Base-by-base conservation (phyloP, 2,329 filamentous ascomycete species). In the Stagonosporopsis chrysanthemi region DNA sequence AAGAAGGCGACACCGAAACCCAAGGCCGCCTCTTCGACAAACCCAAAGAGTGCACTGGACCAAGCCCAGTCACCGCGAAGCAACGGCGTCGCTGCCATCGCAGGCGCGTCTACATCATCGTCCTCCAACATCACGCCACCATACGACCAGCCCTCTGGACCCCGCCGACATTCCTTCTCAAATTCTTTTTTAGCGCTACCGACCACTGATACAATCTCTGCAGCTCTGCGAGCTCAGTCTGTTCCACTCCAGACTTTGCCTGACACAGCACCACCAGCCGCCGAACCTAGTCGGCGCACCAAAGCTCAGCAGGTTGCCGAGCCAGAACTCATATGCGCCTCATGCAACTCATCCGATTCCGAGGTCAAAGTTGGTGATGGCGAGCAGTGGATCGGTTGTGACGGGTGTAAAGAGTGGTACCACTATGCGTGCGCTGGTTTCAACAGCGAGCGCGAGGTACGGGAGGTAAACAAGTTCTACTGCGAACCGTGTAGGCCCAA, bases 371-470 rank as follows among this genome's bases (percentile, higher is more conserved):
- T 81, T 31, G 80, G 78, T 11, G 84, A 86, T 50, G 78, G 81
- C 56, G 83, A 88, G 61, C 80, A 84, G 52, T 90, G 87, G 87
- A 87, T 90, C 60, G 84, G 83, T 39, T 90, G 87, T 69, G 86
- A 89, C 71, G 86, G 85, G 24, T 90, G 87, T 75, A 87, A 88
- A 68, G 81, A 81, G 54, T 90, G 87, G 87, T 88, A 86, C 67
- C 87, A 90, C 74, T 86, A 86, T 58, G 82, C 85, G 50, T 90
- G 87, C 70, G 86, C 86, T 46, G 86, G 86, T 3, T 88, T 89
- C 73, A 85, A 84, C 69, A 87, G 82, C 64, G 85, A 86, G 62
- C 80, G 83, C 24, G 86, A 89, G 68, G 83, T 88, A 31, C 83
- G 85, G 53, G 85, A 84, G 50, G 85, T 90, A 41, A 87, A 89